A percentile compares a stretch with the other conserved stretches of the same genome.
Conservation (phyloP, 495 filamentous ascomycete species). For the Lophium mytilinum region DNA sequence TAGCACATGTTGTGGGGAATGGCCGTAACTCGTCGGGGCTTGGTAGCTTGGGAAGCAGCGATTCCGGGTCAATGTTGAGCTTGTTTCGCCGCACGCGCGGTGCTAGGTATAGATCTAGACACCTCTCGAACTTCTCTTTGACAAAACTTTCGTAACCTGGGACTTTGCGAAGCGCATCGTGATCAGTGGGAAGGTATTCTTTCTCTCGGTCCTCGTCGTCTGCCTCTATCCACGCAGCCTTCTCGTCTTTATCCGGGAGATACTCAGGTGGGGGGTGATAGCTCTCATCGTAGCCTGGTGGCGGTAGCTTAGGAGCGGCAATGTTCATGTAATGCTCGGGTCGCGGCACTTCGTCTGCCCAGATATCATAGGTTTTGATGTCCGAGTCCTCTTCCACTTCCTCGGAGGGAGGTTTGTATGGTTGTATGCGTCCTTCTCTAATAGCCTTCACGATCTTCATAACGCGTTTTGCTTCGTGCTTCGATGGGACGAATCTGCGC, state of each 20-base stretch:
- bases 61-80: conserved; percentile 93
- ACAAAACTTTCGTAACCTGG: conserved; percentile 87
- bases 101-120: conserved; percentile 89
- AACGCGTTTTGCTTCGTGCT: conserved; percentile 90
- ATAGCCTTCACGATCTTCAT: conserved; percentile 99
- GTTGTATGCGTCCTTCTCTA: conserved; percentile 84
- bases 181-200: conserved; percentile 75
- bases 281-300: conserved; percentile 87
- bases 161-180: conserved; percentile 77
- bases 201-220: conserved; percentile 88
- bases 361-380: conserved; percentile 72
- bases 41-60: conserved; percentile 88
- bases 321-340: conserved; percentile 90
- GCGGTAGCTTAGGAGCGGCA: conserved; percentile 89
- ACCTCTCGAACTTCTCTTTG: conserved; percentile 93
- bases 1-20: conserved; percentile 81
- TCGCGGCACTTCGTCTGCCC: conserved; percentile 79
- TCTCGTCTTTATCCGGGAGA: conserved; percentile 75
- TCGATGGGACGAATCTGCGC: conserved; percentile 91
- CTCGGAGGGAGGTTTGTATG: conserved; percentile 75
- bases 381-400: conserved; percentile 57
- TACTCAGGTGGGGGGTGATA: conserved; percentile 98
- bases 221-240: conserved; percentile 75
- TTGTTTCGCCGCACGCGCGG: conserved; percentile 86
- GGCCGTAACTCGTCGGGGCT: conserved; percentile 85